These are phyloP conservation scores for Zygosaccharomyces rouxii DNA, from an alignment of 805 yeast species.

Conservation along the genomic window DNA sequence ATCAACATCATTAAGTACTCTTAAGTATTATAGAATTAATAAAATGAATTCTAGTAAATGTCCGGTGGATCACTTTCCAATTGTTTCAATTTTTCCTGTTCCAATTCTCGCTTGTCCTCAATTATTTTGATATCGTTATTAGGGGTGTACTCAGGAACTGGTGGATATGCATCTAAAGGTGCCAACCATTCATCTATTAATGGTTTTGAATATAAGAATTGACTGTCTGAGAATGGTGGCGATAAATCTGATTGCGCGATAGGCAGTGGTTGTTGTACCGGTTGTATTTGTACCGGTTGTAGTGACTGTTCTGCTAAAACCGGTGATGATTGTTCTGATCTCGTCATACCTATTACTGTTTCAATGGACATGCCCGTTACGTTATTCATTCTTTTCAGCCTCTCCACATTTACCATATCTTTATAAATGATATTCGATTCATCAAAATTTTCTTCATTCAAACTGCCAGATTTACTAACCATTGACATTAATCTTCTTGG, in stretches of 20 bases:
- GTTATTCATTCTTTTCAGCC: conserved; percentile 66
- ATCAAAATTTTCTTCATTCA: conserved; percentile 19
- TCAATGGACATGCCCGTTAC: conserved; percentile 79
- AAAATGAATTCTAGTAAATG: conserved; percentile 6
- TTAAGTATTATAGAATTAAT: neutral
- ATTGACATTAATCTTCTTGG: conserved; percentile 17
- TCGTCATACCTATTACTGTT: conserved; percentile 73
- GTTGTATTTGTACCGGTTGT: neutral
- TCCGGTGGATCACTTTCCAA: conserved; percentile 42
- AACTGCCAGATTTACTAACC: conserved; percentile 11
- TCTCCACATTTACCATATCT: conserved; percentile 71
- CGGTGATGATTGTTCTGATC: conserved; percentile 28
- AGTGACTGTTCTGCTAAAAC: neutral
- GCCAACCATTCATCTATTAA: conserved; percentile 16
- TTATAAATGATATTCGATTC: conserved; percentile 28
- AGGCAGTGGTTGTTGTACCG: neutral
- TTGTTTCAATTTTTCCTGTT: conserved; percentile 35
- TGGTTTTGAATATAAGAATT: conserved; percentile 6
- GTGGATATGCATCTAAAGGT: conserved; percentile 10
- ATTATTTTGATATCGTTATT: conserved; percentile 9
- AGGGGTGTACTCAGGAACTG: conserved; percentile 26
- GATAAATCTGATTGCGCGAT: neutral
- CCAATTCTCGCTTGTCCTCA: conserved; percentile 41
- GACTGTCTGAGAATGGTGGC: conserved; percentile 1
- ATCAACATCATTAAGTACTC: neutral